Percentiles rank a stretch among this genome's conserved stretches.
Evolutionary conservation across 2,329 filamentous ascomycete genomes (phyloP).

Genomic region (Beauveria brongniartii): DNA sequence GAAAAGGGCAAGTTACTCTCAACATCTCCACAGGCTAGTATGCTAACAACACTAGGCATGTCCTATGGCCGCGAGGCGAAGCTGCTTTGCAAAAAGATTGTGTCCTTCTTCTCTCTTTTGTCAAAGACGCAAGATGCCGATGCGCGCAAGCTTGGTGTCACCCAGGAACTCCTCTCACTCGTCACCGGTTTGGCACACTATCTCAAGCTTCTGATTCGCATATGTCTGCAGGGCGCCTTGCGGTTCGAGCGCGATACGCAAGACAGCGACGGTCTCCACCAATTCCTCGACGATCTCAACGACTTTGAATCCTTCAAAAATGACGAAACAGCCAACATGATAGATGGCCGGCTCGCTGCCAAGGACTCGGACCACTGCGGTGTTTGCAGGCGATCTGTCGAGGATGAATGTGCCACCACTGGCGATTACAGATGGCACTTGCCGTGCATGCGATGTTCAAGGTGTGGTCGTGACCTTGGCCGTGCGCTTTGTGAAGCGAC

Average conservation of each 20-base stretch:
- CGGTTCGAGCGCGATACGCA: constrained; percentile 81
- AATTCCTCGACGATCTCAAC: constrained; percentile 75
- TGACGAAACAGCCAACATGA: constrained; percentile 59
- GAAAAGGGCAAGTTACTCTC: constrained; percentile 58
- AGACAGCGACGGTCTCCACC: constrained; percentile 65
- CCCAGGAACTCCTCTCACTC: constrained; percentile 93
- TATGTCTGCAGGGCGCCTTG: constrained; percentile 87
- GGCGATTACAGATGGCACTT: constrained; percentile 77
- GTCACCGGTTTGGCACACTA: constrained; percentile 96
- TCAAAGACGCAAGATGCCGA: constrained; percentile 91
- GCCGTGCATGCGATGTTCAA: constrained; percentile 69
- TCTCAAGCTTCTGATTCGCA: constrained; percentile 91
- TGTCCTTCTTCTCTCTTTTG: constrained; percentile 90
- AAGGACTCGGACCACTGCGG: constrained; percentile 79
- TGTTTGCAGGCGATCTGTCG: constrained; percentile 76
- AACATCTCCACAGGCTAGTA: no score
- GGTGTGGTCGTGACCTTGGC: constrained; percentile 57
- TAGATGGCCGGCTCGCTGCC: constrained; percentile 59
- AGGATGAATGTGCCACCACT: constrained; percentile 80
- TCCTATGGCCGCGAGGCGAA: constrained; percentile 96
- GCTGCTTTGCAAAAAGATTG: constrained; percentile 98
- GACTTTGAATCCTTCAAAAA: constrained; percentile 72
- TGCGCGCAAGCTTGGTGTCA: constrained; percentile 87
- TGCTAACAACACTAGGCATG: constrained; percentile 47
- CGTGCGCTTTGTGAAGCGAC: constrained; percentile 60